phyloP scores from a whole-genome alignment of 2,329 filamentous ascomycete species.

The Sporothrix protearum region DNA sequence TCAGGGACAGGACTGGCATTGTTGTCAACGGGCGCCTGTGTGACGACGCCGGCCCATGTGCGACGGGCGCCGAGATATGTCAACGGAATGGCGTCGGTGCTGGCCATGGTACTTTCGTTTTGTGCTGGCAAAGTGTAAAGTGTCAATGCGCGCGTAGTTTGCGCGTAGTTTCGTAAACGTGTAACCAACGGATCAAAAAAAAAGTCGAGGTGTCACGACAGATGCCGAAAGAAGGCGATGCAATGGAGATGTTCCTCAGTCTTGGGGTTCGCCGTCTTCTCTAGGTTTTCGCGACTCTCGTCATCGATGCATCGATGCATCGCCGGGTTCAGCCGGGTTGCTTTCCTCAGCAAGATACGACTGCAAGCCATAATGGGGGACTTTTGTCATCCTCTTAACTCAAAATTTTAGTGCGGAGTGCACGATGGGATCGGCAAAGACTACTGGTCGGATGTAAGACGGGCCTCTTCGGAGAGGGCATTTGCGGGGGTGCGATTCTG shows the following conservation, averaged over 20 bases:
- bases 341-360: background rate
- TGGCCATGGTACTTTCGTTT: slow-evolving; percentile 10
- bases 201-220: background rate
- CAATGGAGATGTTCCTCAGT: background rate
- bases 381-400: background rate
- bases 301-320: background rate
- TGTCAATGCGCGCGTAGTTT: background rate
- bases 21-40: background rate
- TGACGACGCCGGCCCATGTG: slow-evolving; percentile 18
- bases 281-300: background rate
- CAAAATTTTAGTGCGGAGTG: background rate
- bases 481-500: slow-evolving; percentile 3
- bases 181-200: background rate
- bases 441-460: slow-evolving; percentile 10
- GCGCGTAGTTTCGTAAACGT: too few relatives aligned
- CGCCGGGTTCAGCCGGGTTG: background rate
- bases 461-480: background rate
- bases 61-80: slow-evolving; percentile 10
- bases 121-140: too few relatives aligned
- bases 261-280: too few relatives aligned
- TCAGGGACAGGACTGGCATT: background rate
- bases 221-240: background rate
- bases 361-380: background rate
- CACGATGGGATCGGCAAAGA: slow-evolving; percentile 8
- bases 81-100: slow-evolving; percentile 1